These are phyloP conservation scores for Wickerhamomyces rabaulensis DNA, from an alignment of 805 yeast species.

Conservation along the genomic window DNA sequence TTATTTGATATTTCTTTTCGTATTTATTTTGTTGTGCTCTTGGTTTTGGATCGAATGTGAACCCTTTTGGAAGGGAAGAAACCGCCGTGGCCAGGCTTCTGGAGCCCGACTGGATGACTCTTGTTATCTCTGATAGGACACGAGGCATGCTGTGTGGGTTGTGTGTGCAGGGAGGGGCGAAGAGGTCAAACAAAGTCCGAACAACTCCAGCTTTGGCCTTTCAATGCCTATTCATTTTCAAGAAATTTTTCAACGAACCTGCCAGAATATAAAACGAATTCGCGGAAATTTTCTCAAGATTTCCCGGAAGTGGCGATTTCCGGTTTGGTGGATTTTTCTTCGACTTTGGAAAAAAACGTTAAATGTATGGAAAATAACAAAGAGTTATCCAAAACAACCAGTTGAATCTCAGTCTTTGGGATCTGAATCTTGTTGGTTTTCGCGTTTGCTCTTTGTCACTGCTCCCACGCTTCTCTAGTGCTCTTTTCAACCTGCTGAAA, in stretches of 20 bases:
- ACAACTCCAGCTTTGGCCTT: background rate
- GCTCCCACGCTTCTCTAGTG: background rate
- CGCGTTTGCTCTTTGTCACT: background rate
- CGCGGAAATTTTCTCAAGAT: background rate
- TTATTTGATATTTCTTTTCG: constrained; percentile 17
- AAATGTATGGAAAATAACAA: background rate
- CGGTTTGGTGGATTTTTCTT: background rate
- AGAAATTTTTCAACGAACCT: background rate
- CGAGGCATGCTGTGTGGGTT: constrained; percentile 19
- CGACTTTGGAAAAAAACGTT: background rate
- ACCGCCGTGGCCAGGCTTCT: constrained; percentile 28
- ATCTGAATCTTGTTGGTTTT: background rate
- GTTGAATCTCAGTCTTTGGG: background rate
- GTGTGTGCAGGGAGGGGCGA: background rate
- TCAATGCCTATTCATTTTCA: background rate
- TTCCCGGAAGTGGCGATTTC: background rate
- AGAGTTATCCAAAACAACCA: background rate
- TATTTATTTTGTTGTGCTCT: constrained; percentile 9
- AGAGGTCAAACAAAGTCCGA: background rate
- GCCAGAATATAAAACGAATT: background rate
- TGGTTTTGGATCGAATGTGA: constrained; percentile 6
- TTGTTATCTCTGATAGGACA: constrained; percentile 11
- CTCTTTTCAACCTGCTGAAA: background rate
- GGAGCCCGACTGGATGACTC: constrained; percentile 11
- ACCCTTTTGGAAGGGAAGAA: constrained; percentile 11